These are phyloP conservation scores for Suillus cothurnatus DNA, from an alignment of 768 basidiomycete species.

Conservation along the genomic window DNA sequence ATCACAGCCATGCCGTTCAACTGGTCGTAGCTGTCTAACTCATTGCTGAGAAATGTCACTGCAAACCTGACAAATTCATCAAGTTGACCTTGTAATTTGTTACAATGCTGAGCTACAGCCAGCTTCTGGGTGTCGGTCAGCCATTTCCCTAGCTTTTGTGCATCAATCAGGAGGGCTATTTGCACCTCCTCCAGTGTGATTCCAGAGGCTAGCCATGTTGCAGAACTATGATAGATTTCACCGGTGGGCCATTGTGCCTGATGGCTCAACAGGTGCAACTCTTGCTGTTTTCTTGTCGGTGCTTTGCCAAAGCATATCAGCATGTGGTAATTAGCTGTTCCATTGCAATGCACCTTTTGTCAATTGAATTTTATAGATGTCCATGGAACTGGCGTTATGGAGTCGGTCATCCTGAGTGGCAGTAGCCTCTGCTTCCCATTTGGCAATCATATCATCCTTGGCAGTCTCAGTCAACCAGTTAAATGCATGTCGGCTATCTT, in stretches of 20 bases:
- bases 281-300: not conserved
- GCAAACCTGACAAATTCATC: not conserved
- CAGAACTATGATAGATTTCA: not conserved
- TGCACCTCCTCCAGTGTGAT: not conserved
- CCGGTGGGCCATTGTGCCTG: not conserved
- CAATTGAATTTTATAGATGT: constrained; percentile 5
- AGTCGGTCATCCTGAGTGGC: not conserved
- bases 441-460: not conserved
- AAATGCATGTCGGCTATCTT: not conserved
- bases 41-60: not conserved
- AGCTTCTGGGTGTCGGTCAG: not conserved
- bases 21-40: not conserved
- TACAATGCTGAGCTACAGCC: not conserved
- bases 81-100: not conserved
- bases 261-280: not conserved
- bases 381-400: not conserved
- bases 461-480: not conserved
- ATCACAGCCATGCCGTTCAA: not conserved
- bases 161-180: not conserved
- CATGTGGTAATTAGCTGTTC: fast-evolving
- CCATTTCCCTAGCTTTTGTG: not conserved
- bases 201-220: not conserved
- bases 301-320: not conserved
- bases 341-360: not conserved
- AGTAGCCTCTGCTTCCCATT: not conserved